Percentiles rank a stretch among this genome's conserved stretches.
phyloP scores from a whole-genome alignment of 2,329 filamentous ascomycete species.

The Sporothrix globosa region DNA sequence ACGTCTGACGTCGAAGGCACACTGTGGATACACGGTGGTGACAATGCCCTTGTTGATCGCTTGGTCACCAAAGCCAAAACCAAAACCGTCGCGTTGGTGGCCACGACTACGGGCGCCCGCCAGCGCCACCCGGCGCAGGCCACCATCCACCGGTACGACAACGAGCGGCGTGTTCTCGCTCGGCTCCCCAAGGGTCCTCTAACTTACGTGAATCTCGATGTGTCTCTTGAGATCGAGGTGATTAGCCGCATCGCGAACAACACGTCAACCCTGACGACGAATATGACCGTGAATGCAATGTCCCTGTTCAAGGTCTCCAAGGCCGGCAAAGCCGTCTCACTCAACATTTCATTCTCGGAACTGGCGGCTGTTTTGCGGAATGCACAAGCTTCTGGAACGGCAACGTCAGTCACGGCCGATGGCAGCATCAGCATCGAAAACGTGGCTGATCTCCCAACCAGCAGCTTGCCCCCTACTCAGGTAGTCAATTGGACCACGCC shows the following conservation, averaged over 20 bases:
- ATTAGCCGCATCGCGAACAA: constrained; percentile 26
- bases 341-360: constrained; percentile 24
- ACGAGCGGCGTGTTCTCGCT: constrained; percentile 27
- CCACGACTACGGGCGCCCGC: constrained; percentile 14
- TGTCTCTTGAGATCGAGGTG: constrained; percentile 24
- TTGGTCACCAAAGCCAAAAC: constrained; percentile 15
- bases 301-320: constrained; percentile 7
- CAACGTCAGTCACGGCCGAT: not conserved
- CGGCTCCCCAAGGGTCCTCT: constrained; percentile 29
- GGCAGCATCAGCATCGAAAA: constrained; percentile 26
- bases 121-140: constrained; percentile 7
- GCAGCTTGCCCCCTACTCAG: constrained; percentile 22
- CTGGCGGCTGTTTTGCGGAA: constrained; percentile 1
- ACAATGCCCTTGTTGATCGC: constrained; percentile 20
- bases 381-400: not conserved
- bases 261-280: not conserved
- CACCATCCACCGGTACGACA: constrained; percentile 30
- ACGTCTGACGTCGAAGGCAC: constrained; percentile 21
- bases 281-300: not conserved
- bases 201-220: constrained; percentile 21
- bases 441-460: constrained; percentile 3
- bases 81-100: constrained; percentile 23
- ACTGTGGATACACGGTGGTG: constrained; percentile 31
- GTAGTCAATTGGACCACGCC: constrained; percentile 27
- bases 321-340: constrained; percentile 14